Evolutionary conservation across 257 asterid genomes (phyloP), one percentile per base, ranked within the genome.

Genomic region (Thymus quinquecostatus): DNA sequence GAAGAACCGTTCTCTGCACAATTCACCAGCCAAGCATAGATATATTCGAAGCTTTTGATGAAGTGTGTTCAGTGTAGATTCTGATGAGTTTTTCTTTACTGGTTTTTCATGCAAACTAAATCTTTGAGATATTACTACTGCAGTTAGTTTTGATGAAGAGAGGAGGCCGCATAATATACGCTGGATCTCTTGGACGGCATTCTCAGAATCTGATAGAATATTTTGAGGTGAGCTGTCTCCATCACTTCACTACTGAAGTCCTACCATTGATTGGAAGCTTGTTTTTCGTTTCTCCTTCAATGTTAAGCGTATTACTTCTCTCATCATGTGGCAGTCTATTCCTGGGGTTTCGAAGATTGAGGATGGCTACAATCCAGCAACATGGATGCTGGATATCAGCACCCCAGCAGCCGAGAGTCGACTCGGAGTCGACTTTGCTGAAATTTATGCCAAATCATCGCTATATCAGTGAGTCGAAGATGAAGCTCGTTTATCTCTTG

Each of bases 21-120:
- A 87, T 87, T 66, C 92, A 87, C 74, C 89, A 87, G 64, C 89
- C 92, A 12, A 87, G 92, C 75, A 87, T 82, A 11, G 87, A 87
- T 44, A 87, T 87, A 70, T 87, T 87, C 41, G 90, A 87, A 78
- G 75, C 89, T 47, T 87, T 85, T n/a, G 91, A 85, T 64, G 86
- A 84, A 69, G 89, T 81, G 70, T 54, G 60, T 41, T 28, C 21
- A 62, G 29, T 64, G 55, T 57, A 38, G 30, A 50, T 62, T 14
- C 64, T 21, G 8, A 11, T 28, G 32, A 58, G 32, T 43, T 28
- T 3, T 57, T 4, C 10, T 7, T 7, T 43, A 43, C 48, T 43
- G 10, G 11, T 43, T 6, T 43, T 43, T 43, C 48, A 43, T 2
- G 6, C 10, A 3, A 8, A 51, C 33, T 66, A 50, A 29, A 49